Evolutionary conservation across 2,329 filamentous ascomycete genomes (phyloP), one percentile per base, ranked within the genome.

Genomic region (Orbilia quercus): DNA sequence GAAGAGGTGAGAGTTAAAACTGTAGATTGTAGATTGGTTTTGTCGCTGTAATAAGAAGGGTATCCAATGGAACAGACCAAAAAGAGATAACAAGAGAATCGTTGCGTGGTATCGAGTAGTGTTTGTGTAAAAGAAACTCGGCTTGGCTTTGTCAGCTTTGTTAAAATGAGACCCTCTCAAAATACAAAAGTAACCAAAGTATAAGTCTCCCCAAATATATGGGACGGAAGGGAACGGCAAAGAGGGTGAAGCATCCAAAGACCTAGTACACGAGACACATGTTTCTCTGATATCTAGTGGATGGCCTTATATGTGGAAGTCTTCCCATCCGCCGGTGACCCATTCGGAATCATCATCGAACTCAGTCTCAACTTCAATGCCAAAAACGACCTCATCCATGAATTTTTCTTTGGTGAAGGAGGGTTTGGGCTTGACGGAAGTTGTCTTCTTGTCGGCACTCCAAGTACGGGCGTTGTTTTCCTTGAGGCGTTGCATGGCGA

Each of bases 321-420:
- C 81, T 77, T 88, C 88, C 81, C 91, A 88, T 88, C 91, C 96
- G 83, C 91, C 91, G 84, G 92, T 92, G 88, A 96, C 91, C 89
- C 94, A 96, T 87, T 96, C 92, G 84, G 93, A 81, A 77, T 79
- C 78, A 48, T 79, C 78, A 45, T 79, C 83, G 59, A 82, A 80
- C 45, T 80, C 82, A 44, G 81, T 82, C 70, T 81, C 83, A 76
- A 81, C 78, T 54, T 73, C 60, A n/a, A 73, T 80, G 80, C 74
- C 81, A 79, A 70, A 81, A 64, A 83, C 83, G 71, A 82, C 83
- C 77, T 82, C 81, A 76, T 83, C 82, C 50, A 83, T 80, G 54
- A 81, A 80, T 69, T 81, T 80, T 71, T 82, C 81, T 48, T 84
- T 82, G 78, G 85, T 86, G 81, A 87, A 91, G 80, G 62, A 18